Conservation (phyloP, 176 grass and related monocot genomes). For the Ampelocalamus luodianensis region DNA sequence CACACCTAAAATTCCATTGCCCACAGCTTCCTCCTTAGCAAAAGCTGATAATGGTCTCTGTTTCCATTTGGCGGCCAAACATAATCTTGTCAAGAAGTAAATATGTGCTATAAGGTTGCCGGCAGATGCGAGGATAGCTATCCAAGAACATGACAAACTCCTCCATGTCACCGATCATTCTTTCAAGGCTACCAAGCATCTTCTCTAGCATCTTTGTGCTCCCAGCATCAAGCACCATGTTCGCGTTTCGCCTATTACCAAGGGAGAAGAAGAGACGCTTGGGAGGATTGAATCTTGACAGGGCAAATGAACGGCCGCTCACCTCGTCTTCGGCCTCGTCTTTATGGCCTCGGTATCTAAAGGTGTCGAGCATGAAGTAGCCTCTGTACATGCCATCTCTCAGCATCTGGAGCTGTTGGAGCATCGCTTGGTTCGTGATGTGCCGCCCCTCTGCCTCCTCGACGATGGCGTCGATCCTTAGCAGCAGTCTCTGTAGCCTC, state of each 20-base stretch:
- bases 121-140: slow-evolving; percentile 31
- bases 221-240: neutral
- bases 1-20: neutral
- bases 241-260: neutral
- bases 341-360: neutral
- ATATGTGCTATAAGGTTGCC: slow-evolving; percentile 4
- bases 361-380: slow-evolving; percentile 15
- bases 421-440: slow-evolving; percentile 30
- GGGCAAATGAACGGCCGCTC: neutral
- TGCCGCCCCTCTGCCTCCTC: slow-evolving; percentile 13
- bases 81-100: slow-evolving; percentile 29
- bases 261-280: neutral
- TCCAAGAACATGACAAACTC: slow-evolving; percentile 39
- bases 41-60: slow-evolving; percentile 26
- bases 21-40: neutral
- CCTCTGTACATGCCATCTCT: slow-evolving; percentile 26
- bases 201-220: neutral
- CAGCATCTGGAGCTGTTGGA: slow-evolving; percentile 32
- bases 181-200: slow-evolving; percentile 10
- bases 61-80: slow-evolving; percentile 45
- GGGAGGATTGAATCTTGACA: neutral
- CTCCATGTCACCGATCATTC: slow-evolving; percentile 3
- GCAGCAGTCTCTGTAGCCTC: slow-evolving; percentile 1
- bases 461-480: neutral
- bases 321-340: neutral